phyloP scores from a whole-genome alignment of 2,329 filamentous ascomycete genomes.

The Pseudogymnoascus sp. region DNA sequence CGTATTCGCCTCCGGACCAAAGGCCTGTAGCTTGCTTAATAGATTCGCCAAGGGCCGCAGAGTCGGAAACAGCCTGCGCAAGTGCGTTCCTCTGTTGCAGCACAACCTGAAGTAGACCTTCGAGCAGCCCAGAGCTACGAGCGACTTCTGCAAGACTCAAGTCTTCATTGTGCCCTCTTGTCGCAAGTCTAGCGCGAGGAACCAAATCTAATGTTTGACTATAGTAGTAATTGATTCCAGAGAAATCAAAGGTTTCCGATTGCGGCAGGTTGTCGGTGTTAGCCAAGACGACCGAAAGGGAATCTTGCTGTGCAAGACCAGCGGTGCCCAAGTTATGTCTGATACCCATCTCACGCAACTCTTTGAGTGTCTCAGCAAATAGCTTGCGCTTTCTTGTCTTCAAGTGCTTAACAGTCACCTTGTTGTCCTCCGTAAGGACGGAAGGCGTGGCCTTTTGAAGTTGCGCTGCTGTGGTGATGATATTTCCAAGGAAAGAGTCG shows the following conservation, averaged over 20 bases:
- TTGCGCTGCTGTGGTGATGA: conserved; percentile 61
- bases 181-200: conserved; percentile 56
- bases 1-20: conserved; percentile 34
- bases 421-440: conserved; percentile 79
- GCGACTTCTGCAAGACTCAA: conserved; percentile 72
- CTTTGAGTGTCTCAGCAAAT: conserved; percentile 79
- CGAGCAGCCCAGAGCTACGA: conserved; percentile 75
- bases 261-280: conserved; percentile 37
- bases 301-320: conserved; percentile 64
- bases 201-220: conserved; percentile 71
- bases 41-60: conserved; percentile 19
- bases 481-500: conserved; percentile 58
- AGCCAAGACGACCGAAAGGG: conserved; percentile 62
- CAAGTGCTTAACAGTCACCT: conserved; percentile 73
- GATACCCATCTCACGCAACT: conserved; percentile 81
- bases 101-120: conserved; percentile 67
- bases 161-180: conserved; percentile 73
- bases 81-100: conserved; percentile 48
- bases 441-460: conserved; percentile 78
- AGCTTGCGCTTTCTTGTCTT: conserved; percentile 86
- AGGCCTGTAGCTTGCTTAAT: conserved; percentile 28
- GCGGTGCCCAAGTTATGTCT: conserved; percentile 72
- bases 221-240: conserved; percentile 62
- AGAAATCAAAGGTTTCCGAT: conserved; percentile 19
- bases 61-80: conserved; percentile 14